Evolutionary conservation across 495 filamentous ascomycete species (phyloP).

Genomic region (Friedmanniomyces endolithicus): DNA sequence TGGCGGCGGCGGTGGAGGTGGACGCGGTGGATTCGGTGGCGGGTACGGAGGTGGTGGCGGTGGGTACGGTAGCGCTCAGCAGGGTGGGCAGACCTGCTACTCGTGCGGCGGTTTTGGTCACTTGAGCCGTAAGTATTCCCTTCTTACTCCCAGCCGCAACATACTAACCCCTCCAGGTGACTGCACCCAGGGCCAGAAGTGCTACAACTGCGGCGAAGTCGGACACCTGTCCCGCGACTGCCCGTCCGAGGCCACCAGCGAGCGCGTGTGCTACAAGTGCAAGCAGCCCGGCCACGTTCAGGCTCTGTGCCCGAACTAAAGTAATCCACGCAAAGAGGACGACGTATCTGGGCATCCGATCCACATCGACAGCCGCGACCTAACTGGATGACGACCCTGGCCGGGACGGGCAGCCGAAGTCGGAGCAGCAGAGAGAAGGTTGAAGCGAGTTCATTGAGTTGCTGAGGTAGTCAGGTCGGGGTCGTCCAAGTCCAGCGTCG

Average conservation of each 20-base stretch:
- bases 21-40: constrained; percentile 29
- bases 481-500: not conserved
- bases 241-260: constrained; percentile 72
- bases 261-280: constrained; percentile 99
- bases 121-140: constrained; percentile 52
- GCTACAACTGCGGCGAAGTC: constrained; percentile 97
- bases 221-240: constrained; percentile 93
- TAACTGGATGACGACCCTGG: constrained; percentile 4
- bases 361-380: not conserved
- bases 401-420: constrained; percentile 7
- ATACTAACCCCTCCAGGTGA: constrained; percentile 33
- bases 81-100: constrained; percentile 73
- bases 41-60: constrained; percentile 28
- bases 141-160: not conserved
- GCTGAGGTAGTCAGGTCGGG: not conserved
- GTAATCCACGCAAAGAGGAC: not conserved
- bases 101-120: constrained; percentile 94
- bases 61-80: constrained; percentile 37
- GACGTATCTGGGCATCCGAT: not conserved
- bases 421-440: constrained; percentile 1
- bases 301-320: constrained; percentile 68
- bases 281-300: constrained; percentile 96
- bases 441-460: not conserved
- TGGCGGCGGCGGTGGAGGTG: constrained; percentile 31
- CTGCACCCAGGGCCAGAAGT: constrained; percentile 97